phyloP scores from a whole-genome alignment of 306 rosid species.

The Crataegus laevigata region DNA sequence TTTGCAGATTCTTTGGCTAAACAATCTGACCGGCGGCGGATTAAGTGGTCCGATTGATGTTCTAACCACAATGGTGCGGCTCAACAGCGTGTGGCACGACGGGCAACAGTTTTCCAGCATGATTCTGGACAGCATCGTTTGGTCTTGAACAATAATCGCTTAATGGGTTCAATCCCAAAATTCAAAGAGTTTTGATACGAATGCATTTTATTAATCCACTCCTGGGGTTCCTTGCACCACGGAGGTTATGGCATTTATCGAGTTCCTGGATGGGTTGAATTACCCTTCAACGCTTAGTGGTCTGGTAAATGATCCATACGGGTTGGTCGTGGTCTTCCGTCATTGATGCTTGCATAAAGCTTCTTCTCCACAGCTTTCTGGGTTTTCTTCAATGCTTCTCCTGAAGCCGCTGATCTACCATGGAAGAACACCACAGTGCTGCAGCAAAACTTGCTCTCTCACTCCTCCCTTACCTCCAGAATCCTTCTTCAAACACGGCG shows the following conservation, averaged over 20 bases:
- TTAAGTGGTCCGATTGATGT: constrained; percentile 62
- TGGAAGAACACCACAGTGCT: constrained; percentile 15
- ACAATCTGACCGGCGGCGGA: constrained; percentile 50
- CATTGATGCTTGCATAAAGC: constrained; percentile 20
- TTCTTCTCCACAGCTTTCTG: constrained; percentile 5
- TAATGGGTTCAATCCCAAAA: constrained; percentile 79
- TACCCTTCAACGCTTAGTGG: constrained; percentile 68
- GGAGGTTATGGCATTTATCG: constrained; percentile 65
- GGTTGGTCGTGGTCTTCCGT: constrained; percentile 50
- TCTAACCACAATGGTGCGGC: constrained; percentile 56
- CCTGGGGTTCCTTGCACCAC: constrained; percentile 51
- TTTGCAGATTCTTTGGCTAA: constrained; percentile 63
- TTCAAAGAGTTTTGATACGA: constrained; percentile 29
- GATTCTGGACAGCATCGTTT: constrained; percentile 56
- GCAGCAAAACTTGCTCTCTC: constrained; percentile 6
- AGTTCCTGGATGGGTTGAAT: constrained; percentile 52
- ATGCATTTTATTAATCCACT: constrained; percentile 45
- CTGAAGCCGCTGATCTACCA: constrained; percentile 34
- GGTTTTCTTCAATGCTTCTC: constrained; percentile 7
- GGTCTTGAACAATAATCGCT: constrained; percentile 63
- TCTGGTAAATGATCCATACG: constrained; percentile 68
- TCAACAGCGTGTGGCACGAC: constrained; percentile 70
- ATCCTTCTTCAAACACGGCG: too few relatives aligned
- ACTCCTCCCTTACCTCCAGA: constrained; percentile 15
- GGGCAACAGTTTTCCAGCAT: constrained; percentile 68